phyloP scores from a whole-genome alignment of 169 alveolate species.

The Plasmodium sp. region DNA sequence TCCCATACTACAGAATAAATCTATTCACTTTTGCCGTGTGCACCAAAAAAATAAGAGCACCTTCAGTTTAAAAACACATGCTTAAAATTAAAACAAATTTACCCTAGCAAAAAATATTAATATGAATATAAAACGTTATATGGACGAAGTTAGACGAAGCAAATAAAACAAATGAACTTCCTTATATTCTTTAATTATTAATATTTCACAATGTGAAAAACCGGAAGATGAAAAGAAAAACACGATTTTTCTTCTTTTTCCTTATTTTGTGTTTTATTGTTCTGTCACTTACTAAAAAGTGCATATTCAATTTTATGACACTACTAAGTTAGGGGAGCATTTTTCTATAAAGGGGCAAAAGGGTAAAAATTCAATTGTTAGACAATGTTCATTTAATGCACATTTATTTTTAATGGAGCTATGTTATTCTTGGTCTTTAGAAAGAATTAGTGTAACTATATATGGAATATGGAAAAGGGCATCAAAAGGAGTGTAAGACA shows the following conservation, averaged over 20 bases:
- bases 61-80: background rate
- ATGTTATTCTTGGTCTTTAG: background rate
- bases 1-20: constrained; percentile 19
- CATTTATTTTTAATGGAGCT: background rate
- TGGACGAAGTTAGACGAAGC: background rate
- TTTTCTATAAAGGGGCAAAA: background rate
- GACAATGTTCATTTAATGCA: background rate
- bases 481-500: background rate
- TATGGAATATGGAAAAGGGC: background rate
- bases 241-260: background rate
- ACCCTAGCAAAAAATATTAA: background rate
- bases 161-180: background rate
- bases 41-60: background rate
- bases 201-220: background rate
- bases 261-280: background rate
- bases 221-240: background rate
- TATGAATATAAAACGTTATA: background rate
- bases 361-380: background rate
- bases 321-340: background rate
- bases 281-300: background rate
- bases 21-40: constrained; percentile 9
- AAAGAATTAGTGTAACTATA: background rate
- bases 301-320: background rate
- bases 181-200: background rate
- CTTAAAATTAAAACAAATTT: background rate